Evolutionary conservation across 2,329 filamentous ascomycete genomes (phyloP).

Genomic region (Graphium sp.): DNA sequence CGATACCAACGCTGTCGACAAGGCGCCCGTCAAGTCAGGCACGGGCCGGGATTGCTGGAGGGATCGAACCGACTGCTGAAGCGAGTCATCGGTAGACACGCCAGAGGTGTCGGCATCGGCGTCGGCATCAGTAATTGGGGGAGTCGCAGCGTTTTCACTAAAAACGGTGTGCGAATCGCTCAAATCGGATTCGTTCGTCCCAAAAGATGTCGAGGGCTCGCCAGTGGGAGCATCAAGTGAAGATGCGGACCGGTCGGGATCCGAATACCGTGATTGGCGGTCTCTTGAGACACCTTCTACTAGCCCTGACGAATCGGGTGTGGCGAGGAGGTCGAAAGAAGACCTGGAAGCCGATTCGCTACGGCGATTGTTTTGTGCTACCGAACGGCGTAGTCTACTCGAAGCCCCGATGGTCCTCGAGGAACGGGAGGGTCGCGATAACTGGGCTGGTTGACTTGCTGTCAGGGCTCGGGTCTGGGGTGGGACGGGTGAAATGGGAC

Average conservation of each 20-base stretch:
- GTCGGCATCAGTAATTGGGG: constrained; percentile 59
- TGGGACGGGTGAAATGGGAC: no score
- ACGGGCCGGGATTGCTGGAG: constrained; percentile 18
- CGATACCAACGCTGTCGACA: constrained; percentile 12
- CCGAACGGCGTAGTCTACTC: constrained; percentile 17
- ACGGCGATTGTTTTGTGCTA: constrained; percentile 10
- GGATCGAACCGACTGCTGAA: constrained; percentile 26
- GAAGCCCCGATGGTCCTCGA: constrained; percentile 13
- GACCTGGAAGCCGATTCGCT: constrained; percentile 9
- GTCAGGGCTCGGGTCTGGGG: no score
- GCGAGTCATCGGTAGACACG: constrained; percentile 33
- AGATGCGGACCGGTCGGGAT: neutral
- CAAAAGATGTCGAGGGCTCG: constrained; percentile 17
- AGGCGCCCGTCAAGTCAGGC: neutral
- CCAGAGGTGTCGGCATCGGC: no score
- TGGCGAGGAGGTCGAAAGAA: no score
- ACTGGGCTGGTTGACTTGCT: constrained; percentile 6
- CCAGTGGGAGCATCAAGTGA: neutral
- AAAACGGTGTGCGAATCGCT: constrained; percentile 44
- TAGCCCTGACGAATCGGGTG: constrained; percentile 41
- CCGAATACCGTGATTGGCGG: neutral
- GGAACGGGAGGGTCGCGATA: constrained; percentile 11
- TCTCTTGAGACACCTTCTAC: no score
- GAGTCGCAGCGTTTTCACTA: constrained; percentile 50
- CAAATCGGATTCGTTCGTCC: constrained; percentile 31